These are phyloP conservation scores for Pichia sp. DNA, from an alignment of 1,139 yeast species.

Conservation along the genomic window DNA sequence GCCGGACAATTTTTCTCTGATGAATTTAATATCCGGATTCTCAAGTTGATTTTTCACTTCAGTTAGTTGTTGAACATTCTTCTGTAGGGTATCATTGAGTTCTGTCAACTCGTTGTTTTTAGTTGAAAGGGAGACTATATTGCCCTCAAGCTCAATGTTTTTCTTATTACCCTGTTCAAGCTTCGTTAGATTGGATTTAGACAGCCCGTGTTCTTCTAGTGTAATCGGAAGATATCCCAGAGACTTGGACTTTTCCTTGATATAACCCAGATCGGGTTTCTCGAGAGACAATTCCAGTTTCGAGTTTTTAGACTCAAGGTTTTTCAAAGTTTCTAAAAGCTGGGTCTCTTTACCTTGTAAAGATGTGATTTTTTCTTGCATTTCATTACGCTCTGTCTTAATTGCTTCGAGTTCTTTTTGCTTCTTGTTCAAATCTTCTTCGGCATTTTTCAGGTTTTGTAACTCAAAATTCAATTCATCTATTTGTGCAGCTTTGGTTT, in stretches of 20 bases:
- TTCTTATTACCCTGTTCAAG: conserved; percentile 14
- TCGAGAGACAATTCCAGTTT: conserved; percentile 14
- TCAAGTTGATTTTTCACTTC: conserved; percentile 7
- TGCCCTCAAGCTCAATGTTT: not conserved
- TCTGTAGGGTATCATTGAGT: conserved; percentile 1
- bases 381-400: not conserved
- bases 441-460: conserved; percentile 1
- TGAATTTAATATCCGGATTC: conserved; percentile 25
- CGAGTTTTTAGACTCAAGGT: conserved; percentile 3
- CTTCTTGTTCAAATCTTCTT: conserved; percentile 6
- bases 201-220: conserved; percentile 18
- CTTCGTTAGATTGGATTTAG: conserved; percentile 2
- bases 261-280: conserved; percentile 31
- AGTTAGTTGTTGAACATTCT: not conserved
- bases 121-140: conserved; percentile 4
- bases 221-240: conserved; percentile 28
- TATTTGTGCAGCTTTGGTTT: conserved; percentile 11
- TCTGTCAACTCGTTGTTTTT: conserved; percentile 9
- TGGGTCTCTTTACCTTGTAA: conserved; percentile 4
- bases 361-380: not conserved
- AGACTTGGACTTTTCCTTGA: conserved; percentile 29
- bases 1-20: conserved; percentile 12
- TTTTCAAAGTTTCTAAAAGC: conserved; percentile 1
- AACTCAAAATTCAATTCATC: conserved; percentile 9
- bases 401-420: conserved; percentile 4